Conservation (phyloP, 2,329 filamentous ascomycete species). For the Trichoderma arundinaceum region DNA sequence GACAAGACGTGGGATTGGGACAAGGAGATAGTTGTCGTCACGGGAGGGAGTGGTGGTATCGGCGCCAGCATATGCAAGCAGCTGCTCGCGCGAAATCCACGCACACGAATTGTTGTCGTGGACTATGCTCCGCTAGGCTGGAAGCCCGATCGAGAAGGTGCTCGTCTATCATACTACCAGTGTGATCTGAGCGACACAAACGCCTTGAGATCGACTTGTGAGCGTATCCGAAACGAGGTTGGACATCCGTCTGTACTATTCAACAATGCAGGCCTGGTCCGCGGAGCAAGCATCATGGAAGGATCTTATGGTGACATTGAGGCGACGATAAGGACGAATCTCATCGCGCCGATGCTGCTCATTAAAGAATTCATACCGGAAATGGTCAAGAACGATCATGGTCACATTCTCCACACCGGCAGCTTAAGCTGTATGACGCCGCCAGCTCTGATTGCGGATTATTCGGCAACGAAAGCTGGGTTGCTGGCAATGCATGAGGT, state of each 20-base stretch:
- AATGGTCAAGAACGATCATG: constrained; percentile 64
- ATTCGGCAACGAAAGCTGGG: constrained; percentile 60
- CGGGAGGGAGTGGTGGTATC: constrained; percentile 49
- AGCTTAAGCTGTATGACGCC: constrained; percentile 61
- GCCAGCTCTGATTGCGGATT: constrained; percentile 63
- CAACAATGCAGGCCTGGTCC: constrained; percentile 45
- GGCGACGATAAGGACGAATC: constrained; percentile 52
- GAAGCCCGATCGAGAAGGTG: constrained; percentile 33
- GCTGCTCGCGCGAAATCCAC: constrained; percentile 38
- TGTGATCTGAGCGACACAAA: constrained; percentile 46
- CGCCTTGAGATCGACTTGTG: constrained; percentile 40
- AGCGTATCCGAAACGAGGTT: constrained; percentile 41
- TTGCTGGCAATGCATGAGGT: constrained; percentile 41
- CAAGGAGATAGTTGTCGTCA: constrained; percentile 49
- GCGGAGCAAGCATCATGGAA: constrained; percentile 40
- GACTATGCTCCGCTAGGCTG: constrained; percentile 44
- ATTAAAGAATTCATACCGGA: constrained; percentile 63
- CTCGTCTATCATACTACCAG: constrained; percentile 41
- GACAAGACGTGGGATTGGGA: constrained; percentile 42
- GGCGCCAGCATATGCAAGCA: constrained; percentile 43
- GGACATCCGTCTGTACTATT: constrained; percentile 48
- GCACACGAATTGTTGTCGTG: constrained; percentile 43
- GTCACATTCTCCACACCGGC: constrained; percentile 68
- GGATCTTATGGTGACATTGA: constrained; percentile 41
- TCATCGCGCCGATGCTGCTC: constrained; percentile 64